Conservation (phyloP, 1,284 basidiomycete species). For the Vanrija sp. region DNA sequence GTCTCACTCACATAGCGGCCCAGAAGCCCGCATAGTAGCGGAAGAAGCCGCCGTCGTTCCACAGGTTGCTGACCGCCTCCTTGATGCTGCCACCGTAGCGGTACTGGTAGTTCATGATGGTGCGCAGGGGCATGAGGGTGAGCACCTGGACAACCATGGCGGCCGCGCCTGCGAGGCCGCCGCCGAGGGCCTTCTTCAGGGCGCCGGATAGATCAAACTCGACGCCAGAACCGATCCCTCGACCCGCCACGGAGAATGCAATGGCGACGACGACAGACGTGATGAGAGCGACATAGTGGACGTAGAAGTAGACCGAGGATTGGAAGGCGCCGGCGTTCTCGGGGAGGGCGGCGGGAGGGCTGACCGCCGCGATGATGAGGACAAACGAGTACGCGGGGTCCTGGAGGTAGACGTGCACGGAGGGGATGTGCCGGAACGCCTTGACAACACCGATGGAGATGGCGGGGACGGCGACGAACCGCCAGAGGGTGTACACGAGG, state of each 20-base stretch:
- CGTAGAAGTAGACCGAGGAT: slow-evolving; percentile 33
- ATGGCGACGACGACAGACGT: slow-evolving; percentile 34
- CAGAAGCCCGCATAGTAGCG: slow-evolving; percentile 77
- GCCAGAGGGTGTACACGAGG: slow-evolving; percentile 33
- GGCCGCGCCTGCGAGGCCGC: slow-evolving; percentile 74
- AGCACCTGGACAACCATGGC: slow-evolving; percentile 87
- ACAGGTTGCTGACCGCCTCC: slow-evolving; percentile 63
- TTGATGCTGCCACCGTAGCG: slow-evolving; percentile 70
- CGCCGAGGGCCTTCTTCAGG: slow-evolving; percentile 72
- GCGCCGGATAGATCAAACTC: slow-evolving; percentile 74
- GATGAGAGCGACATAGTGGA: slow-evolving; percentile 28
- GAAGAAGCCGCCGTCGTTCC: slow-evolving; percentile 68
- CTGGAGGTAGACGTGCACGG: slow-evolving; percentile 32
- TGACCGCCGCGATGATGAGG: slow-evolving; percentile 29
- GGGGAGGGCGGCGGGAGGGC: slow-evolving; percentile 31
- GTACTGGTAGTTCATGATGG: slow-evolving; percentile 80
- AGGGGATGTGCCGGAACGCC: slow-evolving; percentile 33
- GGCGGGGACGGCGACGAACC: slow-evolving; percentile 34
- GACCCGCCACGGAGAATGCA: slow-evolving; percentile 31
- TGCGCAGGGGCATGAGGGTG: slow-evolving; percentile 68
- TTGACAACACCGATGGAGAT: slow-evolving; percentile 30
- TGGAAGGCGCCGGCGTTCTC: slow-evolving; percentile 25
- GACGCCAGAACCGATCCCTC: slow-evolving; percentile 36
- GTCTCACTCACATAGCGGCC: slow-evolving; percentile 68
- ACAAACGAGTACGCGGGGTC: slow-evolving; percentile 45